These are phyloP conservation scores for Irpex rosettiformis DNA, from an alignment of 1,284 basidiomycete genomes.

Conservation along the genomic window DNA sequence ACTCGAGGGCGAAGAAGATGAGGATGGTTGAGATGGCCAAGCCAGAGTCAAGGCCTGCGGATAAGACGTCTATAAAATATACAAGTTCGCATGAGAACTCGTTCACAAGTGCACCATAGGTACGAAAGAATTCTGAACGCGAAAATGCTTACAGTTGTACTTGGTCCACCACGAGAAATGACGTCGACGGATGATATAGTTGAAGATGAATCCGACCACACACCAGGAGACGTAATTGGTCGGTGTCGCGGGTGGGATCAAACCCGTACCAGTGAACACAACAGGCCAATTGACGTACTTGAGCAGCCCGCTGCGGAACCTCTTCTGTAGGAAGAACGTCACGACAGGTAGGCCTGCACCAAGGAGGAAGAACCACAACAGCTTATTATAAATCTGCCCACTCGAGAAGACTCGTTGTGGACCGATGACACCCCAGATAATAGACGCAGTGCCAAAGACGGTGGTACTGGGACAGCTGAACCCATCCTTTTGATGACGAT, in stretches of 20 bases:
- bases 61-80: constrained; percentile 41
- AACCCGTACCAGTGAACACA: constrained; percentile 43
- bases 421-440: constrained; percentile 43
- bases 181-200: constrained; percentile 43
- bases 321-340: constrained; percentile 33
- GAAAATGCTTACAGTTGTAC: constrained; percentile 39
- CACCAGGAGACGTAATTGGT: constrained; percentile 42
- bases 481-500: constrained; percentile 28
- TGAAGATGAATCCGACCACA: constrained; percentile 44
- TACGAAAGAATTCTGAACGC: background rate
- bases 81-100: background rate
- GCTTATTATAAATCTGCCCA: constrained; percentile 26
- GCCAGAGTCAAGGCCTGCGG: constrained; percentile 52
- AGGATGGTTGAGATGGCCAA: constrained; percentile 41
- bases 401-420: constrained; percentile 36
- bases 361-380: constrained; percentile 50
- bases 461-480: constrained; percentile 34
- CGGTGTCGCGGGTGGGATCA: constrained; percentile 45
- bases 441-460: constrained; percentile 36
- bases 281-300: constrained; percentile 39
- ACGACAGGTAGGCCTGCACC: constrained; percentile 43
- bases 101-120: background rate
- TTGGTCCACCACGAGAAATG: constrained; percentile 49
- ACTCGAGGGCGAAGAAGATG: constrained; percentile 49
- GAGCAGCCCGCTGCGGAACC: constrained; percentile 22